Percentiles rank a stretch among this genome's conserved stretches.
Conservation (phyloP, 1,284 basidiomycete species). For the Ustilago hordei region DNA sequence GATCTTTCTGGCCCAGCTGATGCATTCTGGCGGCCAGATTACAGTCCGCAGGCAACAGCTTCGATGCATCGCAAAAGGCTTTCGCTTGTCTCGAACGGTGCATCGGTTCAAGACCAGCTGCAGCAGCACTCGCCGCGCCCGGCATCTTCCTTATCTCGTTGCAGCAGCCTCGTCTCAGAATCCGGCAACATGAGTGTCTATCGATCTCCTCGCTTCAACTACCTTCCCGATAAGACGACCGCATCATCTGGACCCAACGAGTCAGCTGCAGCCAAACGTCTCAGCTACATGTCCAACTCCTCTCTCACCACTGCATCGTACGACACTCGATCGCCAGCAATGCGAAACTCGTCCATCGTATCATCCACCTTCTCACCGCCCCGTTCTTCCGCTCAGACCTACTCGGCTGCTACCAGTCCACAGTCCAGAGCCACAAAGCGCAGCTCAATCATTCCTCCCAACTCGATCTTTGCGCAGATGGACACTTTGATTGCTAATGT, state of each 20-base stretch:
- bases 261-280: slow-evolving; percentile 52
- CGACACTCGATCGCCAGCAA: slow-evolving; percentile 27
- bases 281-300: slow-evolving; percentile 56
- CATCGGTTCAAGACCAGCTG: slow-evolving; percentile 31
- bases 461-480: slow-evolving; percentile 41
- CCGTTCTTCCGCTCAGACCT: slow-evolving; percentile 31
- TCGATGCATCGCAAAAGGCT: slow-evolving; percentile 35
- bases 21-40: slow-evolving; percentile 7
- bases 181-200: slow-evolving; percentile 20
- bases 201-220: slow-evolving; percentile 48
- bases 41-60: slow-evolving; percentile 22
- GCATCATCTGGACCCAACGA: slow-evolving; percentile 50
- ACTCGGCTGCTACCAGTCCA: slow-evolving; percentile 47
- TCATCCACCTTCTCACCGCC: slow-evolving; percentile 37
- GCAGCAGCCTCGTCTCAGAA: slow-evolving; percentile 48
- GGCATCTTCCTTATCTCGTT: slow-evolving; percentile 35
- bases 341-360: slow-evolving; percentile 29
- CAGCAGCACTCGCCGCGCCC: slow-evolving; percentile 28
- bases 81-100: slow-evolving; percentile 52
- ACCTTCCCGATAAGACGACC: slow-evolving; percentile 33
- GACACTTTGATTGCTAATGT: slow-evolving; percentile 1
- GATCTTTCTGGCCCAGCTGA: slow-evolving; percentile 9
- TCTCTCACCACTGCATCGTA: slow-evolving; percentile 26
- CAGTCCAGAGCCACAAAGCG: slow-evolving; percentile 41
- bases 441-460: slow-evolving; percentile 41